Evolutionary conservation across 441 rosid species (phyloP).

Genomic region (Manihot esculenta): DNA sequence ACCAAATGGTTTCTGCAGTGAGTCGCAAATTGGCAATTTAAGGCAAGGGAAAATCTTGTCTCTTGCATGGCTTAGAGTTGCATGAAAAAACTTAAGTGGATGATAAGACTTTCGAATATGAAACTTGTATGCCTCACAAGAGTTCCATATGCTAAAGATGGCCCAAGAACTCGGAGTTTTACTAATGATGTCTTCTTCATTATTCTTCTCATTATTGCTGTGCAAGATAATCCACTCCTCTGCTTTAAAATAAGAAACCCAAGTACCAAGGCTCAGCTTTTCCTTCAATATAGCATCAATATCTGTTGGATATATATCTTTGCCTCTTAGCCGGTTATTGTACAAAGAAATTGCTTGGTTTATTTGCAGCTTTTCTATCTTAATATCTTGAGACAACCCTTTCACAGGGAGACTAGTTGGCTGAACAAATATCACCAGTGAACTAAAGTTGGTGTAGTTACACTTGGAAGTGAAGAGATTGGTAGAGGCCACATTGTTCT

Average conservation of each 20-base stretch:
- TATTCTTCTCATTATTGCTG: background rate
- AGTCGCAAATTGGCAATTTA: slow-evolving; percentile 34
- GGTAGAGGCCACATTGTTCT: slow-evolving; percentile 47
- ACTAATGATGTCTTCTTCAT: slow-evolving; percentile 15
- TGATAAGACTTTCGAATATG: slow-evolving; percentile 30
- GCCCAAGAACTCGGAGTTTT: slow-evolving; percentile 43
- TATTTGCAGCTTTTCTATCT: slow-evolving; percentile 42
- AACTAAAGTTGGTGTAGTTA: slow-evolving; percentile 40
- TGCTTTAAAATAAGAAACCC: slow-evolving; percentile 52
- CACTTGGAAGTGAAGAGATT: slow-evolving; percentile 50
- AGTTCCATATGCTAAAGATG: slow-evolving; percentile 58
- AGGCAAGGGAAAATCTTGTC: slow-evolving; percentile 42
- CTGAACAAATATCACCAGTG: slow-evolving; percentile 45
- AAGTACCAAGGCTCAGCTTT: slow-evolving; percentile 51
- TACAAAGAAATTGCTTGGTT: slow-evolving; percentile 49
- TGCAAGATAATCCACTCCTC: slow-evolving; percentile 34
- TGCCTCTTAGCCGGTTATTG: slow-evolving; percentile 35
- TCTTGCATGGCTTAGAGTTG: slow-evolving; percentile 37
- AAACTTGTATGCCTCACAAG: slow-evolving; percentile 43
- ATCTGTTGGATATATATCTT: slow-evolving; percentile 49
- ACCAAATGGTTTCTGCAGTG: slow-evolving; percentile 40
- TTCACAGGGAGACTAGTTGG: slow-evolving; percentile 28
- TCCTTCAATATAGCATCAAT: slow-evolving; percentile 47
- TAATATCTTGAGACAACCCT: slow-evolving; percentile 29
- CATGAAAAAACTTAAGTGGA: slow-evolving; percentile 29